phyloP scores from a whole-genome alignment of 768 basidiomycete genomes.

The Crepidotus variabilis region DNA sequence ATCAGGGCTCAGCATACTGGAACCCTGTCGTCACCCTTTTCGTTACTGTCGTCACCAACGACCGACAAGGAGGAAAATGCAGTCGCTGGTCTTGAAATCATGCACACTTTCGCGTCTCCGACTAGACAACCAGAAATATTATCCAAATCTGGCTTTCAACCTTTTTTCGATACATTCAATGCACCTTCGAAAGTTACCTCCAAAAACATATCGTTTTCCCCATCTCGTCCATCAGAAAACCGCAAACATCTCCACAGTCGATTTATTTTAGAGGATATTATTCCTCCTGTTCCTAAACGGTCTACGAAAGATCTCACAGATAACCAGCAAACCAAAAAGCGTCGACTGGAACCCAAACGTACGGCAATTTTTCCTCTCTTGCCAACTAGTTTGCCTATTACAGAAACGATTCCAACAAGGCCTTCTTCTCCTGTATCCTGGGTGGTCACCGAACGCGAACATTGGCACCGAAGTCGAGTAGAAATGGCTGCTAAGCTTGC shows the following conservation, averaged over 20 bases:
- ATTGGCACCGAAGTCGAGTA: slow-evolving; percentile 19
- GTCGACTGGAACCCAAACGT: background rate
- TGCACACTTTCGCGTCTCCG: no score
- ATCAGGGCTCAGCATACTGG: no score
- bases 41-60: no score
- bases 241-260: background rate
- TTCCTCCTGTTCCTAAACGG: background rate
- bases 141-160: no score
- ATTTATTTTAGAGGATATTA: background rate
- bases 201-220: background rate
- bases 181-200: no score
- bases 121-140: no score
- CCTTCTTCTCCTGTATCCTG: background rate
- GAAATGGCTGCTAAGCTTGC: slow-evolving; percentile 37
- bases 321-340: background rate
- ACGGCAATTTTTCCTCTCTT: background rate
- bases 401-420: background rate
- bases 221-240: background rate
- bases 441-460: slow-evolving; percentile 9
- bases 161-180: no score
- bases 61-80: no score
- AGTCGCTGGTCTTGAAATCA: no score
- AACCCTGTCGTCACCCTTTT: no score
- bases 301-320: background rate
- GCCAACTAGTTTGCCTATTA: background rate